phyloP scores from a whole-genome alignment of 2,329 filamentous ascomycete species.

The Aaosphaeria pasadenensis region DNA sequence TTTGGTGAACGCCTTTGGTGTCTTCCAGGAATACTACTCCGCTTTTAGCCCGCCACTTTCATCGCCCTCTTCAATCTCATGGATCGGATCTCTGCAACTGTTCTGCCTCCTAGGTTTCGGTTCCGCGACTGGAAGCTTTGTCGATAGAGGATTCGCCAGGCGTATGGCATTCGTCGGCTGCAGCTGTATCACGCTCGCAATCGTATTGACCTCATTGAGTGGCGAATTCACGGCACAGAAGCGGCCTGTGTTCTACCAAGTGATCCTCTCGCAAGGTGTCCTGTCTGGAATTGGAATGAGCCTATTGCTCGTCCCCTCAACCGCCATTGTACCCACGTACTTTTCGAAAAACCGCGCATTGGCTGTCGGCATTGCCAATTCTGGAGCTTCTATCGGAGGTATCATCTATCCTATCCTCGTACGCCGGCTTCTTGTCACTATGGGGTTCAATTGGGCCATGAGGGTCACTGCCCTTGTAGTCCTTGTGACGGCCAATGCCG shows the following conservation, averaged over 20 bases:
- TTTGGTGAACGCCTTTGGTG: slow-evolving; percentile 22
- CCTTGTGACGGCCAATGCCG: background rate
- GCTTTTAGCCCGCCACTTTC: slow-evolving; percentile 16
- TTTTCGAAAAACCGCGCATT: slow-evolving; percentile 26
- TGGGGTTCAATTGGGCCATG: slow-evolving; percentile 13
- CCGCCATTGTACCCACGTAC: slow-evolving; percentile 25
- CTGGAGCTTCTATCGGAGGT: slow-evolving; percentile 22
- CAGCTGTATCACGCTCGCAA: slow-evolving; percentile 14
- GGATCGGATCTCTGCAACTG: slow-evolving; percentile 31
- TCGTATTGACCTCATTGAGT: slow-evolving; percentile 17
- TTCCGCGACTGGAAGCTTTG: slow-evolving; percentile 19
- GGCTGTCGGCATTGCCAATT: slow-evolving; percentile 25
- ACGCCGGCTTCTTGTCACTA: slow-evolving; percentile 4
- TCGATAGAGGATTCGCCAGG: slow-evolving; percentile 25
- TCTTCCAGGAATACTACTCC: slow-evolving; percentile 30
- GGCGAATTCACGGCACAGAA: slow-evolving; percentile 1
- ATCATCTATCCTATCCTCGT: slow-evolving; percentile 13
- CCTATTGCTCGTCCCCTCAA: slow-evolving; percentile 20
- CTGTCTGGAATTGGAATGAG: slow-evolving; percentile 28
- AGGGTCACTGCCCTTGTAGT: slow-evolving; percentile 9
- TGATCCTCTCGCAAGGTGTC: slow-evolving; percentile 30
- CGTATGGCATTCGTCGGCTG: slow-evolving; percentile 18
- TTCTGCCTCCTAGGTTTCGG: slow-evolving; percentile 26
- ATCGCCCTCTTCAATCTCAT: slow-evolving; percentile 21
- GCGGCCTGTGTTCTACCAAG: slow-evolving; percentile 1